phyloP scores from a whole-genome alignment of 768 basidiomycete genomes.

The Pholiota molesta region DNA sequence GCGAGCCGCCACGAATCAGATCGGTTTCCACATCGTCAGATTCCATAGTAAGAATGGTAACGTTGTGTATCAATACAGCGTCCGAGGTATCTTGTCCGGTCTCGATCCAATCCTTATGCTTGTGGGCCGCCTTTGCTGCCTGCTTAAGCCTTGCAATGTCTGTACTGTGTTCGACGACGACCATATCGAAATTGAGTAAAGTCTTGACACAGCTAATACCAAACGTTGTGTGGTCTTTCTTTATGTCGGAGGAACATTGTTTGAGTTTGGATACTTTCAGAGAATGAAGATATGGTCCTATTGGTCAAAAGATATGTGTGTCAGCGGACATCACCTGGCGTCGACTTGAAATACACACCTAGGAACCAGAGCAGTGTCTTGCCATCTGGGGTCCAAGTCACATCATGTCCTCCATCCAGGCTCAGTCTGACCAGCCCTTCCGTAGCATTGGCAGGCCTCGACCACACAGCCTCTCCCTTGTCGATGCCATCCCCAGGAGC shows the following conservation, averaged over 20 bases:
- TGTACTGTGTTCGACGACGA: conserved; percentile 61
- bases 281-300: conserved; percentile 68
- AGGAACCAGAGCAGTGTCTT: conserved; percentile 74
- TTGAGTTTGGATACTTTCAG: conserved; percentile 56
- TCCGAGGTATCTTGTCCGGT: conserved; percentile 34
- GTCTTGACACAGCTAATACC: conserved; percentile 64
- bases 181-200: conserved; percentile 59
- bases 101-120: conserved; percentile 22
- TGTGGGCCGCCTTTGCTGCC: conserved; percentile 30
- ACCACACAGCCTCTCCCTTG: conserved; percentile 57
- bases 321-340: background rate
- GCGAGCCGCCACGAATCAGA: conserved; percentile 51
- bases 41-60: conserved; percentile 72
- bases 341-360: conserved; percentile 41
- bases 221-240: conserved; percentile 53
- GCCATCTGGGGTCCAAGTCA: conserved; percentile 67
- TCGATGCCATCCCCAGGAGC: conserved; percentile 44
- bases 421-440: conserved; percentile 63
- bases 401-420: conserved; percentile 73
- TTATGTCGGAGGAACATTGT: conserved; percentile 50
- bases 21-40: conserved; percentile 52
- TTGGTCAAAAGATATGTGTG: background rate
- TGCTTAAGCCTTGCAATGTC: conserved; percentile 65
- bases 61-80: conserved; percentile 64
- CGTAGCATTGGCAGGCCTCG: conserved; percentile 70